Conservation (phyloP, 257 asterid genomes). For the Leptodermis oblonga region DNA sequence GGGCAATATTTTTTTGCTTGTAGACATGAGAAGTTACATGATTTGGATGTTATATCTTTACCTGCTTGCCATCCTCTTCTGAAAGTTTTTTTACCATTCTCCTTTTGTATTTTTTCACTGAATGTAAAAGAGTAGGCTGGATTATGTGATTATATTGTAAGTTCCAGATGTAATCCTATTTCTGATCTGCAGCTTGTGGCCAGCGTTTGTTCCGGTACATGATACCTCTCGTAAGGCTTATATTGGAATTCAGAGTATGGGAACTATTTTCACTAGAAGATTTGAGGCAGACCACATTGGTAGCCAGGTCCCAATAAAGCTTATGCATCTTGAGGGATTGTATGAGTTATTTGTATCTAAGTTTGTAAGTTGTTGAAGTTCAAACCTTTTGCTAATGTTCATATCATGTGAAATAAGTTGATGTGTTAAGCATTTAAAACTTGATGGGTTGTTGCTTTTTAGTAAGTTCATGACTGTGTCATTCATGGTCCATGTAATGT, state of each 20-base stretch:
- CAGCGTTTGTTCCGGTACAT: constrained; percentile 99
- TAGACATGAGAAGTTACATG: neutral
- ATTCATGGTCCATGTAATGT: neutral
- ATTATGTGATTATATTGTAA: neutral
- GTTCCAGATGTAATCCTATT: constrained; percentile 8
- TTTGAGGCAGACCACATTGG: constrained; percentile 94
- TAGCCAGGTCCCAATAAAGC: constrained; percentile 93
- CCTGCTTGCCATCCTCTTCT: neutral
- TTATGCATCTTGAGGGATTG: constrained; percentile 96
- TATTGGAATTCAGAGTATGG: constrained; percentile 97
- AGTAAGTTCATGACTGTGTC: neutral
- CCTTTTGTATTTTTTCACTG: neutral
- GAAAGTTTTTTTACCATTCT: neutral
- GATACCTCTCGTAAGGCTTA: constrained; percentile 93
- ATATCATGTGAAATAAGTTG: neutral
- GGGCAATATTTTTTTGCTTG: neutral
- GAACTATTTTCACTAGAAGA: constrained; percentile 88
- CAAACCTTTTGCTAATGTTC: neutral
- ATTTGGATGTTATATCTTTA: neutral
- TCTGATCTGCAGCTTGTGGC: constrained; percentile 75
- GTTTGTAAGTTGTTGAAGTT: constrained; percentile 48
- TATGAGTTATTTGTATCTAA: constrained; percentile 86
- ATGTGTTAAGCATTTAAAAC: neutral
- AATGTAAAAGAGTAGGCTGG: neutral
- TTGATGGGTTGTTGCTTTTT: neutral